Percentiles rank a stretch among this genome's conserved stretches.
phyloP scores from a whole-genome alignment of 768 basidiomycete genomes.

The Rhizopogon vesiculosus region DNA sequence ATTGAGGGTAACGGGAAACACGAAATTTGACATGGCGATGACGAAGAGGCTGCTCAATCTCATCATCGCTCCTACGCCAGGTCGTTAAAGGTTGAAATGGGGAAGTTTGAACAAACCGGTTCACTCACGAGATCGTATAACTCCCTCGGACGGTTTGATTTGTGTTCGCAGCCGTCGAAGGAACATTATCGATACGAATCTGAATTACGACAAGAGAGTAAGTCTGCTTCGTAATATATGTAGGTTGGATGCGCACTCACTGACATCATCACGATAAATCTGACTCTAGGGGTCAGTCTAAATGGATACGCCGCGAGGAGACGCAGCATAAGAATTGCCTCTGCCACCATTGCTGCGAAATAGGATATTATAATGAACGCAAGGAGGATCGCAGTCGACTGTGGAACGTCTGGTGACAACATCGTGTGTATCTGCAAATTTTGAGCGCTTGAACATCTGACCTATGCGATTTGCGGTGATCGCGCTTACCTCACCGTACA shows the following conservation, averaged over 20 bases:
- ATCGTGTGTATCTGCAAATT: too few species aligned
- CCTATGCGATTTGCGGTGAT: too few species aligned
- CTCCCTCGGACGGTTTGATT: background rate
- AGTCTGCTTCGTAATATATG: background rate
- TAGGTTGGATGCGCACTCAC: too few species aligned
- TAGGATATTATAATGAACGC: too few species aligned
- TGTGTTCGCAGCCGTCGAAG: constrained; percentile 14
- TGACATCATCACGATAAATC: constrained; percentile 18
- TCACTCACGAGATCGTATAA: background rate
- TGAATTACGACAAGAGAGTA: background rate
- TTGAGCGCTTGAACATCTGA: too few species aligned
- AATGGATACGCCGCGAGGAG: constrained; percentile 31
- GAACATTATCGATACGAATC: constrained; percentile 25
- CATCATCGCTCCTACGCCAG: constrained; percentile 2
- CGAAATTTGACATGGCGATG: constrained; percentile 32
- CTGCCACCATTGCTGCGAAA: constrained; percentile 2
- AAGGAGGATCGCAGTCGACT: too few species aligned
- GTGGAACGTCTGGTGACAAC: too few species aligned
- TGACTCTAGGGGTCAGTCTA: constrained; percentile 8
- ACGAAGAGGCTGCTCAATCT: constrained; percentile 28
- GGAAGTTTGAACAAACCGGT: background rate
- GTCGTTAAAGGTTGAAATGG: background rate
- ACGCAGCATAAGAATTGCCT: constrained; percentile 32
- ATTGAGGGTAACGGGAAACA: constrained; percentile 32
- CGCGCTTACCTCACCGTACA: too few species aligned